phyloP scores from a whole-genome alignment of 1,284 basidiomycete genomes.

The Cutaneotrichosporon dermatis region DNA sequence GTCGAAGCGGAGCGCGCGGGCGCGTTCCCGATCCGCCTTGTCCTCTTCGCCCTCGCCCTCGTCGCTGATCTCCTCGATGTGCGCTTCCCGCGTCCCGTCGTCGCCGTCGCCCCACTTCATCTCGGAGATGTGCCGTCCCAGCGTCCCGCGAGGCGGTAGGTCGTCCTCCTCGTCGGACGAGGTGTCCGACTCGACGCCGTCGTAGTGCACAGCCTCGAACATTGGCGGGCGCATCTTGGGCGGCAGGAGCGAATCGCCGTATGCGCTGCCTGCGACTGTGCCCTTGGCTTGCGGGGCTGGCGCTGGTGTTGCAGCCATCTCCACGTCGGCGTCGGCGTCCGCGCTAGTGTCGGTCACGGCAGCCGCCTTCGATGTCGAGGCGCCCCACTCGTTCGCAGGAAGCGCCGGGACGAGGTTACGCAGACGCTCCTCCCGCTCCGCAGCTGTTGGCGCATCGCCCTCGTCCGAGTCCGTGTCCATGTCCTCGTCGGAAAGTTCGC shows the following conservation, averaged over 20 bases:
- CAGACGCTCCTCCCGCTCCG: slow-evolving; percentile 37
- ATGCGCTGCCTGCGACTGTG: slow-evolving; percentile 9
- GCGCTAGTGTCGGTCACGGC: background rate
- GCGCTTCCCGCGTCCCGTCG: slow-evolving; percentile 12
- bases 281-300: background rate
- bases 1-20: slow-evolving; percentile 50
- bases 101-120: slow-evolving; percentile 35
- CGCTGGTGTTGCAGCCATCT: background rate
- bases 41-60: slow-evolving; percentile 24
- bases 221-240: slow-evolving; percentile 62
- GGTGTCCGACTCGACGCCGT: slow-evolving; percentile 66
- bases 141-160: slow-evolving; percentile 33
- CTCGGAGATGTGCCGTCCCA: slow-evolving; percentile 35
- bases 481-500: slow-evolving; percentile 51
- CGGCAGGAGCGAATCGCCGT: slow-evolving; percentile 38
- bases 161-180: slow-evolving; percentile 59
- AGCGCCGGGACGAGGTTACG: slow-evolving; percentile 48
- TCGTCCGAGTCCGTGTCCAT: slow-evolving; percentile 28
- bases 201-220: slow-evolving; percentile 72
- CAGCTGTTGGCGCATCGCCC: slow-evolving; percentile 37
- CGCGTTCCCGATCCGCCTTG: slow-evolving; percentile 12
- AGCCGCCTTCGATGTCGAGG: no score
- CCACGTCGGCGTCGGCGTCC: background rate
- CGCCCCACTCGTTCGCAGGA: slow-evolving; percentile 49
- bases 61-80: slow-evolving; percentile 31